Base-by-base conservation (phyloP, 176 grass and related monocot genomes). In the Otatea glauca region DNA sequence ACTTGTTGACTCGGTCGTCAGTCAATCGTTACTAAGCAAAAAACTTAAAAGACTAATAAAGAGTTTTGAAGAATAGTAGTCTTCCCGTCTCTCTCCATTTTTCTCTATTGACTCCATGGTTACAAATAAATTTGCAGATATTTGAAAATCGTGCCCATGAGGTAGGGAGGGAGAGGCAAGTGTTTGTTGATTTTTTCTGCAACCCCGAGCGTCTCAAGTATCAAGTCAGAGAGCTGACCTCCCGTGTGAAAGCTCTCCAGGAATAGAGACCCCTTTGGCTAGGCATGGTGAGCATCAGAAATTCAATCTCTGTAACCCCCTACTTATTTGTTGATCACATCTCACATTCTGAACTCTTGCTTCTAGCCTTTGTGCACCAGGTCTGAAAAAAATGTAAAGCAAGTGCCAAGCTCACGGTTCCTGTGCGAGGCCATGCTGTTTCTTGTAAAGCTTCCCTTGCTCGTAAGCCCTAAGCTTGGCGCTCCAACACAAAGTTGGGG, bases 181-280 rank as follows among this genome's bases (percentile, higher is more conserved):
- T 95, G 37, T 95, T 92, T 65, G 83, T 95, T 15, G 93, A 95
- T 87, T 95, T 95, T 66, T 95, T 95, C 86, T 91, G 88, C 81
- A 95, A 92, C 74, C 88, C 88, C 0, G 93, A 95, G n/a, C 90
- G 86, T 24, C 88, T 95, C 45, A 92, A 85, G 84, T 89, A 90
- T 80, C 93, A 92, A 85, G 93, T 95, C 74, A 87, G 90, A 79
- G 93, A 92, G 72, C 60, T 95, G 29, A 95, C 93, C 48, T 90
- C 91, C 20, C 88, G 83, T 16, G 88, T 91, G 61, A 89, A 90
- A 79, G 86, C 88, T 86, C 90, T 95, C 35, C 88, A 95, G 81
- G 90, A 91, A 43, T 91, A 87, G 25, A 32, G 8, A 0, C 10
- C 15, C 20, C 4, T 39, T 73, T 42, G 14, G 62, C 8, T 69